Percentiles rank a stretch among this genome's conserved stretches.
Conservation (phyloP, 2,329 filamentous ascomycete species). For the Colletotrichum sp. region DNA sequence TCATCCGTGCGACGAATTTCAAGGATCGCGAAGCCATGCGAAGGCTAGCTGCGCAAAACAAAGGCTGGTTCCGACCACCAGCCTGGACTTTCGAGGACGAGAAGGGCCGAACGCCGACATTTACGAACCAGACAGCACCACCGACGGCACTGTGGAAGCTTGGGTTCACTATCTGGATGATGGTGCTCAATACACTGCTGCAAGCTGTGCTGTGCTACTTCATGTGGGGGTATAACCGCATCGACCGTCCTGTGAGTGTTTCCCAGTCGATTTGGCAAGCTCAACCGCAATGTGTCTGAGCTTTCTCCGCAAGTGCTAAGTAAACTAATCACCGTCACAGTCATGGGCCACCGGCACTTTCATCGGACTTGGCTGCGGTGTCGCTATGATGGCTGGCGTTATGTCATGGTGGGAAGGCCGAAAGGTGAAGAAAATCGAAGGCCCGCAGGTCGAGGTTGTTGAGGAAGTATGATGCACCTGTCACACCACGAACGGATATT, state of each 20-base stretch:
- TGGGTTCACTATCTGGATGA: slow-evolving; percentile 28
- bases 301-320: neutral
- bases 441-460: slow-evolving; percentile 24
- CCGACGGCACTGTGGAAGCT: slow-evolving; percentile 28
- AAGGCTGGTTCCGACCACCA: slow-evolving; percentile 30
- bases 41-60: slow-evolving; percentile 25
- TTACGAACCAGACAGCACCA: slow-evolving; percentile 24
- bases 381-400: slow-evolving; percentile 27
- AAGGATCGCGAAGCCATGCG: slow-evolving; percentile 24
- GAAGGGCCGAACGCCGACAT: slow-evolving; percentile 15
- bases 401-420: slow-evolving; percentile 30
- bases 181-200: slow-evolving; percentile 26
- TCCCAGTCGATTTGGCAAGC: neutral
- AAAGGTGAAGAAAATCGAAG: slow-evolving; percentile 29
- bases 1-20: slow-evolving; percentile 22
- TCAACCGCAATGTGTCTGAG: neutral
- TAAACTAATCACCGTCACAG: neutral
- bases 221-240: slow-evolving; percentile 29
- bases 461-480: neutral
- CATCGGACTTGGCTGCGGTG: slow-evolving; percentile 27
- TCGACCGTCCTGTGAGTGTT: slow-evolving; percentile 26
- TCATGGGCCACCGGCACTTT: slow-evolving; percentile 28
- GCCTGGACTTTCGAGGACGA: slow-evolving; percentile 24
- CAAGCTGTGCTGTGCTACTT: slow-evolving; percentile 27
- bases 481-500: fast-evolving